Conservation (phyloP, 768 basidiomycete species). For the Suillus discolor region DNA sequence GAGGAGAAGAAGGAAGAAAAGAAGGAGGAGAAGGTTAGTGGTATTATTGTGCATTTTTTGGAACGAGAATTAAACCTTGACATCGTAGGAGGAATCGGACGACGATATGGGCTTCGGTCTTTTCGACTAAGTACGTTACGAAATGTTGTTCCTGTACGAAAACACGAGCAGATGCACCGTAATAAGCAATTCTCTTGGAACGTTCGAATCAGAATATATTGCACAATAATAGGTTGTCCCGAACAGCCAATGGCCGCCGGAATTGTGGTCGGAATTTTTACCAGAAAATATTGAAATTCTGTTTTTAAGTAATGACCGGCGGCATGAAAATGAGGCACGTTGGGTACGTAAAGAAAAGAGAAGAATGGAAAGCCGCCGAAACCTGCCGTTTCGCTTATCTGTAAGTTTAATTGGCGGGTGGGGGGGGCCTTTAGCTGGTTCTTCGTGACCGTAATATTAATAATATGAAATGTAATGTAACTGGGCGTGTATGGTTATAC, state of each 20-base stretch:
- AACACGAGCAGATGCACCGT: slow-evolving; percentile 6
- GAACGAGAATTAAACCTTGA: slow-evolving; percentile 8
- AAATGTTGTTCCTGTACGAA: slow-evolving; percentile 10
- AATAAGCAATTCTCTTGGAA: slow-evolving; percentile 9
- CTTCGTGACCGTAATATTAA: not conserved
- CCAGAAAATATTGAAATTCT: not conserved
- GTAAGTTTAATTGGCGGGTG: not conserved
- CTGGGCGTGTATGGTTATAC: not conserved
- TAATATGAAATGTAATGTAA: not conserved
- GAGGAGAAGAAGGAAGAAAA: slow-evolving; percentile 83
- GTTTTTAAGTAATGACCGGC: slow-evolving; percentile 18
- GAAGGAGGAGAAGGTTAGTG: slow-evolving; percentile 83
- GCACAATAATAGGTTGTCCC: not conserved
- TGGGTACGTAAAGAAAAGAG: slow-evolving; percentile 15
- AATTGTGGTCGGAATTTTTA: slow-evolving; percentile 4
- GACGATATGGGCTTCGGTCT: slow-evolving; percentile 99
- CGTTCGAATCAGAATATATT: slow-evolving; percentile 14
- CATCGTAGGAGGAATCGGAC: slow-evolving; percentile 83
- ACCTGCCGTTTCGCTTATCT: not conserved
- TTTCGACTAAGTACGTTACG: slow-evolving; percentile 71
- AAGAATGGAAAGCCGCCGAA: slow-evolving; percentile 8
- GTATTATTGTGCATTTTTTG: not conserved
- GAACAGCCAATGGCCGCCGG: slow-evolving; percentile 11
- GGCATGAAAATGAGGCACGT: slow-evolving; percentile 15
- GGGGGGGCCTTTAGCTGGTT: not conserved